Base-by-base conservation (phyloP, 805 yeast species). In the Candida silvatica region DNA sequence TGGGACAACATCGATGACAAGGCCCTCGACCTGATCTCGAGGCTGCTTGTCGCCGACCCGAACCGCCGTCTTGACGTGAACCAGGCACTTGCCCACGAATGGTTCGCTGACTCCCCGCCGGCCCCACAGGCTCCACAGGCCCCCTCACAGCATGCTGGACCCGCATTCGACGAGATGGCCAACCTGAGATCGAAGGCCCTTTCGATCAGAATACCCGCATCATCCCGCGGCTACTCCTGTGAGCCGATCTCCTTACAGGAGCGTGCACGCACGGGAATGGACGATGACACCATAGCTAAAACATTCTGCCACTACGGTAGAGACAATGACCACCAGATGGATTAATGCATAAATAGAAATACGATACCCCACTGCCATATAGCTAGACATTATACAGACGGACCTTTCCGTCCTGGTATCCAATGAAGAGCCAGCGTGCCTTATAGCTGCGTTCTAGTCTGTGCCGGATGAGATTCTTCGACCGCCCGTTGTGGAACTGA, bases 1-100 rank as follows among this genome's bases (percentile, higher is more conserved):
- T 82, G 88, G 83, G 90, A 82, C 54, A 69, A 69, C 1, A 76
- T 81, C 16, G 67, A 66, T 25, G 90, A 82, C 51, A 50, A 66
- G 4, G 84, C 74, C 0, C 52, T 82, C 35, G 87, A 82, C 50
- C 57, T 82, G 38, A 78, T 82, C 4, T 66, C 82, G 4, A 66
- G 71, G 39, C 57, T 82, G 32, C 54, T 82, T 31, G 71, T 77
- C 11, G 73, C 75, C 8, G 66, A 71, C 39, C 69, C 77, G 1
- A 41, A 41, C n/a, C 54, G 61, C 24, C 51, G 80, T 35, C 57
- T 56, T 29, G 64, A 64, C 31, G 64, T 68, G 7, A 40, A 45
- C 3, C 59, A 62, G 31, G 59, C 73, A 1, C 37, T 55, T 6
- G 37, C 43, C 1, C 79, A 73, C 47, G 49, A 41, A 9, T 73